Evolutionary conservation across 192 early-diverging fungal genomes (phyloP), one percentile per base, ranked within the genome.

Genomic region (Rhizophagus prolifer): DNA sequence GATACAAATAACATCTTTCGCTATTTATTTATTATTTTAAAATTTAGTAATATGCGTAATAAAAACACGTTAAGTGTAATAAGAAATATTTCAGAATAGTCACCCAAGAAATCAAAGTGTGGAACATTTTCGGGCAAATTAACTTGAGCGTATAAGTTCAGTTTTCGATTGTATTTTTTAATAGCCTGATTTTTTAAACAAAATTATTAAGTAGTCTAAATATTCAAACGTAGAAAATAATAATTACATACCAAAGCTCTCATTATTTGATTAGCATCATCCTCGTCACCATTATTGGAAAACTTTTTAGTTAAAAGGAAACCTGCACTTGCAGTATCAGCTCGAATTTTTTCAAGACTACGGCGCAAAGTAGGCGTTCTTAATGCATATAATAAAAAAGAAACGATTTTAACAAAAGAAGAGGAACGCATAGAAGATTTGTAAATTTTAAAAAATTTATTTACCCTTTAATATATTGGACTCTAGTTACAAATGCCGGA

Each of bases 251-350:
- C 64, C 64, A 92, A 72, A 2, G 91, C 91, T 34, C 88, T 71
- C 90, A 93, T 93, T 21, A 92, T 86, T 50, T 87, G 88, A 78
- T 85, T 81, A 14, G 92, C 92, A 76, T 94, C 92, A 38, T 90
- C 90, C 31, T 81, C 79, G 4, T 86, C 79, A 44, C 83, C 79
- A 34, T 50, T 77, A 23, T 83, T 82, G 44, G 85, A 79, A n/a
- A 79, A 78, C 75, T 85, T 86, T 62, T 83, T 86, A 78, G 83
- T 85, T 14, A 94, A 82, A 58, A 94, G 67, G 60, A 94, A 94
- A 41, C 84, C 82, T 3, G 91, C 92, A 58, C 83, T 81, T 12
- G 92, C 90, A 8, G n/a, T 58, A 13, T 81, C 60, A 0, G 87
- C 86, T 73, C 83, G 54, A 38, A 88, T 89, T 28, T 85, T 79